Conservation (phyloP, 2,329 filamentous ascomycete genomes). For the Magnaporthales sp. region DNA sequence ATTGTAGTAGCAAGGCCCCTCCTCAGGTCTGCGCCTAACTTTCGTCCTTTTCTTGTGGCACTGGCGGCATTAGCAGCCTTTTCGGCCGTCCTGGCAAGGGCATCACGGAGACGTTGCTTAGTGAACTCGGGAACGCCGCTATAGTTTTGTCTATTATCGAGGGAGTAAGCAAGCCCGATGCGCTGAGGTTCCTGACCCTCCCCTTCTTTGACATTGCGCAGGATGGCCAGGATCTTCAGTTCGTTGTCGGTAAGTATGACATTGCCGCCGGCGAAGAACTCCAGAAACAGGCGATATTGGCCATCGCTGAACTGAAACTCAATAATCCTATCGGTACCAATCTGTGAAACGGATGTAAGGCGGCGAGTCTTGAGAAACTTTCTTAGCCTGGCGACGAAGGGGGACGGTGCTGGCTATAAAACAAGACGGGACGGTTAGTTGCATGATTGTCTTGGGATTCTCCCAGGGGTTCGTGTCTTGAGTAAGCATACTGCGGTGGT, state of each 20-base stretch:
- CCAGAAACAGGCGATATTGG: constrained; percentile 75
- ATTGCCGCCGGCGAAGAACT: constrained; percentile 94
- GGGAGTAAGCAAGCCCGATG: constrained; percentile 67
- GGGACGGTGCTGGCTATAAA: constrained; percentile 52
- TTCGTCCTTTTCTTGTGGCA: constrained; percentile 33
- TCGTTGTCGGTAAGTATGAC: constrained; percentile 85
- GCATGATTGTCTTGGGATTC: background rate
- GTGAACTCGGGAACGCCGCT: constrained; percentile 67
- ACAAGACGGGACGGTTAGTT: background rate
- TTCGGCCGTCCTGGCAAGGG: constrained; percentile 57
- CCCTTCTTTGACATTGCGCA: constrained; percentile 72
- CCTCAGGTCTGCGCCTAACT: constrained; percentile 65
- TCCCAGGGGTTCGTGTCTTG: constrained; percentile 23
- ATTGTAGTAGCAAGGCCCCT: constrained; percentile 78
- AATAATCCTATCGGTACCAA: constrained; percentile 89
- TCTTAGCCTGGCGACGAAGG: constrained; percentile 76
- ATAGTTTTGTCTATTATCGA: constrained; percentile 80
- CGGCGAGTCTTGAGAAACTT: constrained; percentile 83
- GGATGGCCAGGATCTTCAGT: constrained; percentile 70
- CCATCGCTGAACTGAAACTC: constrained; percentile 92
- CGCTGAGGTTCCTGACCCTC: constrained; percentile 78
- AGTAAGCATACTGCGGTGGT: constrained; percentile 51
- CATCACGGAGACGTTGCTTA: constrained; percentile 59
- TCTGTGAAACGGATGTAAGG: constrained; percentile 71
- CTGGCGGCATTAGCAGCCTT: constrained; percentile 41